phyloP scores from a whole-genome alignment of 2,329 filamentous ascomycete species.

The Alternaria brassicicola region DNA sequence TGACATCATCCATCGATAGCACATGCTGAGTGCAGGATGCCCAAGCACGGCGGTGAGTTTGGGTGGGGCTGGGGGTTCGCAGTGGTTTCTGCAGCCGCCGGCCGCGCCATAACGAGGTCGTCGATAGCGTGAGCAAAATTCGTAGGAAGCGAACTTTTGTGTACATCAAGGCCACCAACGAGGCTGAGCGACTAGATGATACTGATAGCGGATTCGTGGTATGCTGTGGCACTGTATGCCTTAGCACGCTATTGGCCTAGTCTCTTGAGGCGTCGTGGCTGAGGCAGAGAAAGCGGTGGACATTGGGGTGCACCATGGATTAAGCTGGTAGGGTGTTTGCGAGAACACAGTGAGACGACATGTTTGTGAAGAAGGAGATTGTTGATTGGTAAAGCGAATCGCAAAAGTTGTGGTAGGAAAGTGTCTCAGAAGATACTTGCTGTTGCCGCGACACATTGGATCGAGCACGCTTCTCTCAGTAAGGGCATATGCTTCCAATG shows the following conservation, averaged over 20 bases:
- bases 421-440: neutral
- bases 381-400: neutral
- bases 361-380: neutral
- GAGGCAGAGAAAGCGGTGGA: neutral
- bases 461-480: neutral
- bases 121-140: neutral
- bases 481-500: neutral
- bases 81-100: neutral
- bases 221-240: conserved; percentile 11
- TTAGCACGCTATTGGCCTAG: neutral
- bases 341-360: neutral
- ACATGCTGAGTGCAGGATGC: neutral
- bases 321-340: conserved; percentile 2
- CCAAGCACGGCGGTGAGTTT: neutral
- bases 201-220: neutral
- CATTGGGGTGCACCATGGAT: neutral
- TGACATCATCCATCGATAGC: neutral
- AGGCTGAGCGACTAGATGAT: conserved; percentile 9
- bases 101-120: neutral
- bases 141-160: neutral
- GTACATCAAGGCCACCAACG: neutral
- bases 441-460: neutral
- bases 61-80: neutral
- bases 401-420: neutral
- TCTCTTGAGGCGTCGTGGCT: conserved; percentile 10